Base-by-base conservation (phyloP, 495 filamentous ascomycete species). In the Parmelia sp. region DNA sequence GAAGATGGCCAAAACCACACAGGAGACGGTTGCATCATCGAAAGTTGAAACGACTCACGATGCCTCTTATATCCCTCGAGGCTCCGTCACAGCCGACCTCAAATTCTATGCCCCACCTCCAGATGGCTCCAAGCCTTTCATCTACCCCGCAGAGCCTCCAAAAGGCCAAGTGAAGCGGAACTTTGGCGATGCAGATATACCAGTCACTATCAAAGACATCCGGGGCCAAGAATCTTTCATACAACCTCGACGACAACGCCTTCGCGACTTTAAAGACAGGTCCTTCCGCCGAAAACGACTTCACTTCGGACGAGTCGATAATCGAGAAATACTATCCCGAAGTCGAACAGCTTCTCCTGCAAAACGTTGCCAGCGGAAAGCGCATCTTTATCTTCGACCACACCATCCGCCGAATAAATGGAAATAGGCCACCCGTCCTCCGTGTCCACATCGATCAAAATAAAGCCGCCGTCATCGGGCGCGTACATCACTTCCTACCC, bases 381-480 rank as follows among this genome's bases (percentile, higher is more conserved):
- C 75, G 82, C 7, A 77, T 95, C 39, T 72, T 90, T 63, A 73
- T 96, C 68, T 96, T 96, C 81, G 91, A 96, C 82, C 90, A 96
- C 78, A 96, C 91, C n/a, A 85, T 96, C 78, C 89, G 91, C 5
- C 84, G 87, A 42, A 74, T 82, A 7, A 64, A 72, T 45, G 81
- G 88, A 0, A 61, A 68, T 4, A 82, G 91, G 17, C 74, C 73
- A 23, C 90, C 91, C 15, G 91, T 96, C 0, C 80, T 76, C 31
- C 72, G 81, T 29, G 90, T 87, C 0, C 92, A 96, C 77, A 89
- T 94, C 70, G 92, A 96, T 73, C 92, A 96, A 74, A n/a, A n/a
- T n/a, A 94, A 90, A 0, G 57, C 79, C 25, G 63, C 88, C 0
- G 83, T 86, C 0, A 78, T 69, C 23, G 75, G 80, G 66, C 88